Percentiles rank a stretch among this genome's conserved stretches.
Evolutionary conservation across 345 rosid genomes (phyloP).

Genomic region (Schrenkiella parvula): DNA sequence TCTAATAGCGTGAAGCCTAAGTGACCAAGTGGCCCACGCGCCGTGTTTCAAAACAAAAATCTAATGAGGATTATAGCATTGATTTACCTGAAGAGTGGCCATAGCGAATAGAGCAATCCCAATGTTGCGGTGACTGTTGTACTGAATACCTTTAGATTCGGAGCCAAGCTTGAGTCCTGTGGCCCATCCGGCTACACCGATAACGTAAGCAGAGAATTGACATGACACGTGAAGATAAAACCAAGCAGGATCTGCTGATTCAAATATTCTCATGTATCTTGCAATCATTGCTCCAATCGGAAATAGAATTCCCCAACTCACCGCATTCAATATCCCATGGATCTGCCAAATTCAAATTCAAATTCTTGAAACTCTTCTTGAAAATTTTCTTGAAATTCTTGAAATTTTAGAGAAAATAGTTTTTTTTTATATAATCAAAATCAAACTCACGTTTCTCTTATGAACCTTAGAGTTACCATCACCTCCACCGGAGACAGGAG

Average conservation of each 20-base stretch:
- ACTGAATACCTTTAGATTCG: conserved; percentile 22
- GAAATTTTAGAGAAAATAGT: no score
- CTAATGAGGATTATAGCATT: not conserved
- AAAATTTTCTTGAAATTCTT: no score
- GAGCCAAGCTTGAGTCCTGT: conserved; percentile 38
- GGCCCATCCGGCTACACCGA: conserved; percentile 45
- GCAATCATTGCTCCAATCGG: conserved; percentile 40
- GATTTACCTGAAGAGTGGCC: conserved; percentile 39
- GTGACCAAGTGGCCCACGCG: not conserved
- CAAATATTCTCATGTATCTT: conserved; percentile 29
- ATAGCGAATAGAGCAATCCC: conserved; percentile 35
- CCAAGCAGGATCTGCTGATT: conserved; percentile 37
- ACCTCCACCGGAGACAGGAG: conserved; percentile 26
- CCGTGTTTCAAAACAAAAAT: not conserved
- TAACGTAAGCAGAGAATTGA: conserved; percentile 33
- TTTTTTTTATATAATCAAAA: not conserved
- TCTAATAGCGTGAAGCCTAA: not conserved
- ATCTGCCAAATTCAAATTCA: conserved; percentile 4
- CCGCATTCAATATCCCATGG: conserved; percentile 40
- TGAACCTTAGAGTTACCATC: conserved; percentile 33
- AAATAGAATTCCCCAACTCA: conserved; percentile 42
- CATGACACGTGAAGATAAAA: conserved; percentile 37
- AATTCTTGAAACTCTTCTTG: not conserved
- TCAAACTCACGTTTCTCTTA: conserved; percentile 52
- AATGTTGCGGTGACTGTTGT: conserved; percentile 29